A percentile compares a stretch with the other conserved stretches of the same genome.
phyloP scores from a whole-genome alignment of 2,329 filamentous ascomycete genomes.

The Fusarium phyllophilum region DNA sequence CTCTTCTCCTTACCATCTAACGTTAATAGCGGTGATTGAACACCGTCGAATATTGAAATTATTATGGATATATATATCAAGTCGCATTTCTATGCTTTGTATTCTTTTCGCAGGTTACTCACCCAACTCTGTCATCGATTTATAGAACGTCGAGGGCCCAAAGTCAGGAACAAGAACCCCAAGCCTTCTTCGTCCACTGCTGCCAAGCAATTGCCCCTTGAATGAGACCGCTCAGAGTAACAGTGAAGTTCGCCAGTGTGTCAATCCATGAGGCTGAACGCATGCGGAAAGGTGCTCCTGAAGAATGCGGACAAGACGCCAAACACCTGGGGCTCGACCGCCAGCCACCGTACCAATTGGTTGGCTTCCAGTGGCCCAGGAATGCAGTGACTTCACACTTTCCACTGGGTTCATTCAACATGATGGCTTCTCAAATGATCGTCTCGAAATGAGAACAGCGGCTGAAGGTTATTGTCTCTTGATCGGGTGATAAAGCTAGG shows the following conservation, averaged over 20 bases:
- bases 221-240: accelerated
- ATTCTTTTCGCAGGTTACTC: accelerated
- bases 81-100: accelerated
- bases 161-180: accelerated
- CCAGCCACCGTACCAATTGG: background rate
- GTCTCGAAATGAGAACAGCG: background rate
- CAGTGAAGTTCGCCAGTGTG: background rate
- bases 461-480: background rate
- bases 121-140: accelerated
- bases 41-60: background rate
- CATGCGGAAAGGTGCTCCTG: background rate
- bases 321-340: background rate
- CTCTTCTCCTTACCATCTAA: background rate
- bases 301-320: background rate
- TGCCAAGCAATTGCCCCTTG: accelerated
- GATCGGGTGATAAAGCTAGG: background rate
- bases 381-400: background rate
- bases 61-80: accelerated
- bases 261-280: background rate
- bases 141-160: background rate
- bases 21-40: background rate
- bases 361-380: background rate
- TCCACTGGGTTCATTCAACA: background rate
- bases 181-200: accelerated
- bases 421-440: background rate